Evolutionary conservation across 2,329 filamentous ascomycete genomes (phyloP).

Genomic region (Colletotrichum sublineola): DNA sequence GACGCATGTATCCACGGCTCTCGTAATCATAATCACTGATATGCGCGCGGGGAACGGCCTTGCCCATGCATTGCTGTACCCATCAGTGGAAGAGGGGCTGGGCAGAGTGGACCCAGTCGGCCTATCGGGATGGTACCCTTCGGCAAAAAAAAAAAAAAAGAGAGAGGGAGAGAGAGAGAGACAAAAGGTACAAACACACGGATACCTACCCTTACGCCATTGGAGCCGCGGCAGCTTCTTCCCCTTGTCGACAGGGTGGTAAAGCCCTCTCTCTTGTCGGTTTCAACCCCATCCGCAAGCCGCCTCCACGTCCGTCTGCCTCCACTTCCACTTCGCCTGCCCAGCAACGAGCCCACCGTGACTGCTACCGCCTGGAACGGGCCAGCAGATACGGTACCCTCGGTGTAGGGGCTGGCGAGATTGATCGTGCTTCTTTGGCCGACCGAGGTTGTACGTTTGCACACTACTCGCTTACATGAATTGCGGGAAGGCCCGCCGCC

Average conservation of each 20-base stretch:
- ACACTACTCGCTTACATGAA: conserved; percentile 12
- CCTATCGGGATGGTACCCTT: conserved; percentile 36
- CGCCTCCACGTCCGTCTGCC: conserved; percentile 5
- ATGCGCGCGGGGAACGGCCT: conserved; percentile 34
- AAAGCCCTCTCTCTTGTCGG: neutral
- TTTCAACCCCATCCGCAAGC: conserved; percentile 16
- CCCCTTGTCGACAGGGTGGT: neutral
- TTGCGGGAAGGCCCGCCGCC: conserved; percentile 33
- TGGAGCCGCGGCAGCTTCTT: neutral
- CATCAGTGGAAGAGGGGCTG: conserved; percentile 28
- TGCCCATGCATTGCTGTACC: conserved; percentile 28
- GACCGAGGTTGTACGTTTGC: conserved; percentile 24
- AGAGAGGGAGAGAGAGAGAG: neutral
- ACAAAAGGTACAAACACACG: neutral
- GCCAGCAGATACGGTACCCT: neutral
- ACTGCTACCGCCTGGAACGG: conserved; percentile 13
- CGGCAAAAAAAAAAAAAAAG: neutral
- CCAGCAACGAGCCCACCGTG: conserved; percentile 19
- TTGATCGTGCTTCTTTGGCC: neutral
- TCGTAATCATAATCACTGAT: conserved; percentile 31
- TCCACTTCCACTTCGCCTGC: neutral
- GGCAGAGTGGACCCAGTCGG: conserved; percentile 25
- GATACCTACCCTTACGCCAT: neutral
- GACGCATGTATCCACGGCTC: conserved; percentile 2
- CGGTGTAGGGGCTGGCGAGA: conserved; percentile 6